Evolutionary conservation across 1,284 basidiomycete species (phyloP).

Genomic region (Cryptococcus sp.): DNA sequence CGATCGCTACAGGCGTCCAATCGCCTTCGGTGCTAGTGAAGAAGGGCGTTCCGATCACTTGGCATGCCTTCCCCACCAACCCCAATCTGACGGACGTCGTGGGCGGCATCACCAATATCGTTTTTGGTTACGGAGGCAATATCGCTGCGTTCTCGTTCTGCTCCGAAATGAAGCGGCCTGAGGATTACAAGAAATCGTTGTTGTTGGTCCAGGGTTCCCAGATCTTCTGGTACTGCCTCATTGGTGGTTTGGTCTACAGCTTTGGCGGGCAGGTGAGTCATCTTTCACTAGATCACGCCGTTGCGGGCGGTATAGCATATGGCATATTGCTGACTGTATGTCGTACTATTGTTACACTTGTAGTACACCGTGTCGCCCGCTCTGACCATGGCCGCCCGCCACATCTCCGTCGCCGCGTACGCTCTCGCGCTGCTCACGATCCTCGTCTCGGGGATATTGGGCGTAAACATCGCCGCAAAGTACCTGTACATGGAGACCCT

Average conservation of each 20-base stretch:
- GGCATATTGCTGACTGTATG: too few species aligned
- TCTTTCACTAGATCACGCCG: background rate
- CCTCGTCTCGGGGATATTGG: constrained; percentile 47
- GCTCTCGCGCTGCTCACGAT: constrained; percentile 44
- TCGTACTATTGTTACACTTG: background rate
- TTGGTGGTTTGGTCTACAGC: constrained; percentile 39
- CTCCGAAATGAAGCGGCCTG: constrained; percentile 46
- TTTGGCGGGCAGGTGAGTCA: constrained; percentile 39
- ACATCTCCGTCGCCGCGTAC: constrained; percentile 41
- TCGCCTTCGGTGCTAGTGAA: constrained; percentile 24
- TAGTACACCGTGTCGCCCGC: constrained; percentile 43
- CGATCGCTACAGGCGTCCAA: constrained; percentile 40
- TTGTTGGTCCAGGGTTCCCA: constrained; percentile 37
- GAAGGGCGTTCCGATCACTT: constrained; percentile 31
- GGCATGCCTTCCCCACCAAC: constrained; percentile 35
- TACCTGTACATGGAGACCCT: constrained; percentile 42
- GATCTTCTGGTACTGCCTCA: constrained; percentile 37
- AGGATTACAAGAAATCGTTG: constrained; percentile 49
- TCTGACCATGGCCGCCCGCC: constrained; percentile 39
- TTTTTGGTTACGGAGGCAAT: constrained; percentile 47
- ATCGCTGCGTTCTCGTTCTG: constrained; percentile 46
- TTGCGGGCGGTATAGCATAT: too few species aligned
- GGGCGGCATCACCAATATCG: constrained; percentile 44
- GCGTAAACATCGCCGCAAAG: constrained; percentile 46
- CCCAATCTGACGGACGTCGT: constrained; percentile 37